Conservation (phyloP, 169 alveolate species). For the Cryptosporidium baileyi region DNA sequence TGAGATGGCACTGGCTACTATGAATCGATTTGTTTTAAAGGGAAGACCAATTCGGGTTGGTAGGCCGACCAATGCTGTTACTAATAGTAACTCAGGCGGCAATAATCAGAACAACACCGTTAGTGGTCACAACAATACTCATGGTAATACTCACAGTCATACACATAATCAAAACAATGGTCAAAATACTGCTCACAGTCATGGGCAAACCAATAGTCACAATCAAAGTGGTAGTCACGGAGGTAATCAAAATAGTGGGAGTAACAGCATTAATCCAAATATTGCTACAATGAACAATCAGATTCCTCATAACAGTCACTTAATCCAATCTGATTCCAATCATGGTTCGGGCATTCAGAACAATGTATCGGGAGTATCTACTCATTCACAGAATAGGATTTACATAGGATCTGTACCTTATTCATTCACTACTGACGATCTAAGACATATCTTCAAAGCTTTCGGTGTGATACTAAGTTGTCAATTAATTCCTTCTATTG, state of each 20-base stretch:
- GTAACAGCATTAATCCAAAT: conserved; percentile 35
- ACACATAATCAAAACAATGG: not conserved
- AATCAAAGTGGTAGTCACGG: not conserved
- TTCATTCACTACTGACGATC: conserved; percentile 74
- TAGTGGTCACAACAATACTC: conserved; percentile 72
- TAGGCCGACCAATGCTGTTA: conserved; percentile 74
- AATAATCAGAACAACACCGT: conserved; percentile 34
- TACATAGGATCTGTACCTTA: conserved; percentile 78
- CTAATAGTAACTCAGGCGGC: not conserved
- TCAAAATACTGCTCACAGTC: not conserved
- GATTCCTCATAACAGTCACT: conserved; percentile 29
- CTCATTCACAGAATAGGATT: conserved; percentile 71
- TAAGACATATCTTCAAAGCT: conserved; percentile 75
- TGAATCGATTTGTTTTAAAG: conserved; percentile 75
- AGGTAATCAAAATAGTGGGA: conserved; percentile 8
- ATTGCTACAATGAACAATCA: conserved; percentile 46
- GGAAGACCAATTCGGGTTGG: conserved; percentile 78
- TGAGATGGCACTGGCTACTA: conserved; percentile 76
- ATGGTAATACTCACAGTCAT: conserved; percentile 58
- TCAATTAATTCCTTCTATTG: conserved; percentile 75
- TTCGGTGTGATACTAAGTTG: conserved; percentile 76
- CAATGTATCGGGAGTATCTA: conserved; percentile 2
- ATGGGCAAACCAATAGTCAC: not conserved
- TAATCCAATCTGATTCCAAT: conserved; percentile 17
- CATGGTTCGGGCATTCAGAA: conserved; percentile 35